Evolutionary conservation across 257 asterid genomes (phyloP).

Genomic region (Solanum medicagineum): DNA sequence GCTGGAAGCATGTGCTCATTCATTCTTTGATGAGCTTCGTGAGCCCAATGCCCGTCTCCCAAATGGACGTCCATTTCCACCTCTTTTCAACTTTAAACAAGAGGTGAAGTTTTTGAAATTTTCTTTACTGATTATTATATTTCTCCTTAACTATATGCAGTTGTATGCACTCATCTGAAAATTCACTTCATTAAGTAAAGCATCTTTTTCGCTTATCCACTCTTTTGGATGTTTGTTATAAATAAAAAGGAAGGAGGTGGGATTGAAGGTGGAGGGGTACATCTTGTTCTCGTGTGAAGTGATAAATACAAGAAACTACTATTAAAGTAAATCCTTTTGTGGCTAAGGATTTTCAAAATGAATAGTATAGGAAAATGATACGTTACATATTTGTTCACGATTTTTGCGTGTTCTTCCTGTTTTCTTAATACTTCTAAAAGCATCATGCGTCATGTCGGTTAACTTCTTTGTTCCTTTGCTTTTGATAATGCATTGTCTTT

Average conservation of each 20-base stretch:
- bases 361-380: background rate
- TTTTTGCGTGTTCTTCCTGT: background rate
- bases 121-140: background rate
- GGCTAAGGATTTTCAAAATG: background rate
- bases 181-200: background rate
- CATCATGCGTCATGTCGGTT: background rate
- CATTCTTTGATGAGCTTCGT: slow-evolving; percentile 85
- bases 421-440: background rate
- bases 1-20: slow-evolving; percentile 87
- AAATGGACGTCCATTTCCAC: slow-evolving; percentile 70
- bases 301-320: background rate
- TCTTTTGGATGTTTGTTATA: background rate
- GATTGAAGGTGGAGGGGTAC: background rate
- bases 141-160: background rate
- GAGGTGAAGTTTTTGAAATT: slow-evolving; percentile 34
- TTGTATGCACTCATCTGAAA: background rate
- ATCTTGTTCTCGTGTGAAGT: background rate
- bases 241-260: background rate
- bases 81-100: slow-evolving; percentile 71
- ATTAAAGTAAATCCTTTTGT: background rate
- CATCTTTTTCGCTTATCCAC: background rate
- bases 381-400: background rate
- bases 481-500: background rate
- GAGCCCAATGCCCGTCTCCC: slow-evolving; percentile 74
- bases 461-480: background rate